Conservation (phyloP, 257 asterid genomes). For the Marsdenia floribunda region DNA sequence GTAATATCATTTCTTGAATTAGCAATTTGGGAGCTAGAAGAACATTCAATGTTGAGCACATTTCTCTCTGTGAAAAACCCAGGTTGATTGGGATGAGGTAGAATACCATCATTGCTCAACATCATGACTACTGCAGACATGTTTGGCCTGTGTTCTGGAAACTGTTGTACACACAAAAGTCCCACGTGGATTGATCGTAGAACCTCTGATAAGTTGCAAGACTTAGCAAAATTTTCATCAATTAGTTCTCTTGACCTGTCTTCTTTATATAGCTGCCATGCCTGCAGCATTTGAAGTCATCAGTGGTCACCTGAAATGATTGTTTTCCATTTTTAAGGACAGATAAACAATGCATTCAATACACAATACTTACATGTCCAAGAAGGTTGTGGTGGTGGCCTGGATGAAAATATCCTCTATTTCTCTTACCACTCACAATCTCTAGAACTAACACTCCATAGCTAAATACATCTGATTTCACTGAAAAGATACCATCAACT, state of each 20-base stretch:
- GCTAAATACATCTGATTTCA: slow-evolving; percentile 2
- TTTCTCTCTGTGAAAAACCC: not conserved
- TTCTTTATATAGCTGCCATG: not conserved
- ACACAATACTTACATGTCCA: slow-evolving; percentile 1
- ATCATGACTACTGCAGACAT: not conserved
- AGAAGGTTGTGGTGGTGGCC: not conserved
- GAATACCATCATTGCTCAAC: not conserved
- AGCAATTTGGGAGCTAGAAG: not conserved
- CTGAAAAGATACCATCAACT: not conserved
- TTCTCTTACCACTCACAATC: slow-evolving; percentile 2
- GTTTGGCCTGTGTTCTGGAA: not conserved
- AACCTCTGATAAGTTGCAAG: not conserved
- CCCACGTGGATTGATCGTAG: not conserved
- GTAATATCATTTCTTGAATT: not conserved
- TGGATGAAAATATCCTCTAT: not conserved
- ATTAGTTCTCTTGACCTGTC: not conserved
- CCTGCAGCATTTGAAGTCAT: not conserved
- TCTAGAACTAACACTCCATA: not conserved
- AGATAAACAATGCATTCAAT: not conserved
- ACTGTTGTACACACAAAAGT: not conserved
- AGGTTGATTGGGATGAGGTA: not conserved
- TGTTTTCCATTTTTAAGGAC: not conserved
- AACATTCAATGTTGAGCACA: not conserved
- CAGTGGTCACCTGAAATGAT: not conserved
- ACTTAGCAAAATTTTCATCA: not conserved